These are phyloP conservation scores for Rhodotorula sp. DNA, from an alignment of 1,284 basidiomycete genomes.

Conservation along the genomic window DNA sequence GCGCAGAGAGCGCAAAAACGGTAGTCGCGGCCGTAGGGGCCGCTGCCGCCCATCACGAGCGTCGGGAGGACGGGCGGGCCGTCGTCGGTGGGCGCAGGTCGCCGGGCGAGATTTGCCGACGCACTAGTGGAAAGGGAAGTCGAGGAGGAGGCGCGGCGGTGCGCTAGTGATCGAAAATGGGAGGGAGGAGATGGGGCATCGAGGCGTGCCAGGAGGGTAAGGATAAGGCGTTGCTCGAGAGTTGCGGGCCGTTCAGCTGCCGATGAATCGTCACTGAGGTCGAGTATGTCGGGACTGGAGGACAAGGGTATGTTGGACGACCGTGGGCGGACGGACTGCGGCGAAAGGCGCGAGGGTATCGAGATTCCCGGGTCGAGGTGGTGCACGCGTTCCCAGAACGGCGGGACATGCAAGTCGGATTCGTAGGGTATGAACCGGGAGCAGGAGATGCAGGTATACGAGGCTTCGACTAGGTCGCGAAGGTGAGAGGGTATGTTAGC, in stretches of 20 bases:
- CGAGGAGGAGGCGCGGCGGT: neutral
- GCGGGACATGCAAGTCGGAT: neutral
- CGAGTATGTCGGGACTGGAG: too few relatives aligned
- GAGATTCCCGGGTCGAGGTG: constrained; percentile 27
- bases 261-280: neutral
- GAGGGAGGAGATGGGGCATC: neutral
- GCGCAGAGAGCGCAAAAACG: constrained; percentile 25
- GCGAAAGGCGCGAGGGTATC: constrained; percentile 4
- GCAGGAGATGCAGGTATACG: constrained; percentile 26
- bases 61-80: constrained; percentile 4
- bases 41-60: constrained; percentile 18
- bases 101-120: neutral
- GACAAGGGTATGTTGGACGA: neutral
- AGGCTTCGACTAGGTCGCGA: neutral
- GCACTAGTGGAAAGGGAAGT: neutral
- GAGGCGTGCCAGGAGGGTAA: constrained; percentile 18
- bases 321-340: neutral
- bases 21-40: neutral
- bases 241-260: constrained; percentile 6
- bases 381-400: constrained; percentile 22
- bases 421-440: neutral
- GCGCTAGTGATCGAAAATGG: neutral
- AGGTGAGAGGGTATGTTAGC: constrained; percentile 1
- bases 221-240: constrained; percentile 21
- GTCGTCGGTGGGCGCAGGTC: neutral